phyloP scores from a whole-genome alignment of 306 rosid species.

The Herpetospermum pedunculosum region DNA sequence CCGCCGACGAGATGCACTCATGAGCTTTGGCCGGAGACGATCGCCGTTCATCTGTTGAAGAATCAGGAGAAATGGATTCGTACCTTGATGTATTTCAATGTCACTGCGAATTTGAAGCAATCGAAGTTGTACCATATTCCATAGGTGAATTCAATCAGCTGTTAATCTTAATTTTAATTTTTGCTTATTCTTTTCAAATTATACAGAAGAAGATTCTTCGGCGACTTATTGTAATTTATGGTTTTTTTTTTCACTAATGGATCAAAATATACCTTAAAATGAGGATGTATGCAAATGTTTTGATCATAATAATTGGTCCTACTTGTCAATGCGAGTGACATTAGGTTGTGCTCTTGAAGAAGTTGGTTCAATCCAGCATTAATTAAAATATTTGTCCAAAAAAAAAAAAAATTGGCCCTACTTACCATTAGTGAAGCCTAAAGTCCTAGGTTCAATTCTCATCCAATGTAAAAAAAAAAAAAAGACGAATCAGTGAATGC shows the following conservation, averaged over 20 bases:
- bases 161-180: not conserved
- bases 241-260: not conserved
- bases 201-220: not conserved
- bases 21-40: slow-evolving; percentile 65
- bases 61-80: slow-evolving; percentile 71
- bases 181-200: not conserved
- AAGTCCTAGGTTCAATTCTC: no score
- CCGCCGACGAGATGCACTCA: slow-evolving; percentile 67
- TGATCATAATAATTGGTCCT: not conserved
- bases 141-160: not conserved
- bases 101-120: slow-evolving; percentile 42
- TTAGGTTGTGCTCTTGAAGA: no score
- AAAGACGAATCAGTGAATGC: no score
- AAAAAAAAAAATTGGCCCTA: no score
- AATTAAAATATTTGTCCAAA: no score
- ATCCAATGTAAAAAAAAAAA: no score
- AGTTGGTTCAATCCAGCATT: no score
- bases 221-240: not conserved
- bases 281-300: not conserved
- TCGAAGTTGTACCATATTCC: slow-evolving; percentile 73
- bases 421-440: no score
- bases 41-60: slow-evolving; percentile 94
- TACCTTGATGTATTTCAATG: slow-evolving; percentile 57
- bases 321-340: no score
- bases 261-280: not conserved